These are phyloP conservation scores for Tetradesmus obliquus DNA, from an alignment of 139 green algal genomes.

Conservation along the genomic window DNA sequence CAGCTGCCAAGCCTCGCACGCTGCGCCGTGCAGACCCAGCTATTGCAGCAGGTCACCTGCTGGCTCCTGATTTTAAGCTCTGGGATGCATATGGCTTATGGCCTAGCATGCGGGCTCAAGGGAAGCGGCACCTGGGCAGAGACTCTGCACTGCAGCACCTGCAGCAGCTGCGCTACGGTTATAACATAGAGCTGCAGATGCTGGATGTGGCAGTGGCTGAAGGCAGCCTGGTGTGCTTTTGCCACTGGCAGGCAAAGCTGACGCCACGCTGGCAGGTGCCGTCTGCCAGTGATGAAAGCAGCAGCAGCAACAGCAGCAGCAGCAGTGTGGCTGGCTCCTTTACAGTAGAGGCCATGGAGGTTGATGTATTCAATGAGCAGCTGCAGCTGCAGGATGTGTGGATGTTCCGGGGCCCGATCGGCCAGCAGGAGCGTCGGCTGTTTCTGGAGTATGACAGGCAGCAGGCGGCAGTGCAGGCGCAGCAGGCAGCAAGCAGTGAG, in stretches of 20 bases:
- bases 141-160: conserved; percentile 28
- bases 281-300: background rate
- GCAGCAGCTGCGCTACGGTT: conserved; percentile 16
- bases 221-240: conserved; percentile 37
- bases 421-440: background rate
- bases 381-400: conserved; percentile 33
- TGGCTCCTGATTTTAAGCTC: conserved; percentile 2
- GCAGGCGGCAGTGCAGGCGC: conserved; percentile 21
- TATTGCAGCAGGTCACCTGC: background rate
- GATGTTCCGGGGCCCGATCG: conserved; percentile 33
- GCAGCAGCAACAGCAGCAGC: conserved; percentile 30
- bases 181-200: conserved; percentile 8
- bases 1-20: background rate
- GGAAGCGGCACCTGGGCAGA: conserved; percentile 19
- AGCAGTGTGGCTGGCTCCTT: background rate
- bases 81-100: conserved; percentile 41
- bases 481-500: background rate
- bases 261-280: conserved; percentile 3
- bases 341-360: conserved; percentile 31
- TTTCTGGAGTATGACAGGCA: conserved; percentile 19
- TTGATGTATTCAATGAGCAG: conserved; percentile 42
- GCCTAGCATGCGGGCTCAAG: conserved; percentile 10
- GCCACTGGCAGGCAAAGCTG: conserved; percentile 30
- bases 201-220: conserved; percentile 37
- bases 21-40: background rate